Conservation (phyloP, 495 filamentous ascomycete genomes). For the Parathielavia appendiculata region DNA sequence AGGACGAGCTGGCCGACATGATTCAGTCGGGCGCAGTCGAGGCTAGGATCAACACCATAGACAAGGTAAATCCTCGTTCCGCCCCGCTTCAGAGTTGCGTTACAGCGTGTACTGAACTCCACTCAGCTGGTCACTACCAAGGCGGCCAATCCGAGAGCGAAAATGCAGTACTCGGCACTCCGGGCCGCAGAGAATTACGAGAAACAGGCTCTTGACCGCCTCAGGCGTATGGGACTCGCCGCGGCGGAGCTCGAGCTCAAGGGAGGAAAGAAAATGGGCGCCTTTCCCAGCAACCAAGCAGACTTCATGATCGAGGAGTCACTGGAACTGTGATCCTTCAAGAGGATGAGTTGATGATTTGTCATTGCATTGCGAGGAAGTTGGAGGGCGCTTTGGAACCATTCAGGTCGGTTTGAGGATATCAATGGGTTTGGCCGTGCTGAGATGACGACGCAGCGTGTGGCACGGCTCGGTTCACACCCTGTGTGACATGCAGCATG, state of each 20-base stretch:
- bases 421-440: not conserved
- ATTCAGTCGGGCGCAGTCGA: conserved; percentile 68
- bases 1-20: conserved; percentile 69
- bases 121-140: conserved; percentile 62
- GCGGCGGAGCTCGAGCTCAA: conserved; percentile 71
- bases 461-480: not conserved
- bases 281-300: not conserved
- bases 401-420: not conserved
- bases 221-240: conserved; percentile 68
- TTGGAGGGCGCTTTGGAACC: not conserved
- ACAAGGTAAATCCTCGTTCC: conserved; percentile 48
- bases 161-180: conserved; percentile 63
- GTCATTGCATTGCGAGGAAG: conserved; percentile 8
- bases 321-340: not conserved
- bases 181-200: conserved; percentile 66
- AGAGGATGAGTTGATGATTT: not conserved
- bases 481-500: not conserved
- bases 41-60: conserved; percentile 78
- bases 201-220: conserved; percentile 63
- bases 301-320: conserved; percentile 13
- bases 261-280: conserved; percentile 21
- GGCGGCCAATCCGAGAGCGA: conserved; percentile 54
- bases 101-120: conserved; percentile 4
- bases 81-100: not conserved
- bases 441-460: too few relatives aligned